These are phyloP conservation scores for Waitea zeae DNA, from an alignment of 1,284 basidiomycete genomes.

Conservation along the genomic window DNA sequence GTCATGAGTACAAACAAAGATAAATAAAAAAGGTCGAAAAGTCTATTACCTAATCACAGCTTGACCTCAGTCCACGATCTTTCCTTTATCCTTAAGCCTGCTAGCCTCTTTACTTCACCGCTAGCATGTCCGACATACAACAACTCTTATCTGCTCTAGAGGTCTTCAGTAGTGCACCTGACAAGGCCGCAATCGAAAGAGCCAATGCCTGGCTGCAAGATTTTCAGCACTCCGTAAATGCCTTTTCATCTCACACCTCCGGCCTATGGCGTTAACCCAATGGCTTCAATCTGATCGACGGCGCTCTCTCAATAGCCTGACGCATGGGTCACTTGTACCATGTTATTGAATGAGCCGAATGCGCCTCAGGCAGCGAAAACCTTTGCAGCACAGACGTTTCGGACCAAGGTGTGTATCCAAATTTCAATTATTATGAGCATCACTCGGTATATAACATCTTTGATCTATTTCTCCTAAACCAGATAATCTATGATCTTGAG, in stretches of 20 bases:
- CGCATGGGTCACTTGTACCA: conserved; percentile 92
- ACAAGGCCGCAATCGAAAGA: conserved; percentile 66
- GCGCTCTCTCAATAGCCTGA: conserved; percentile 46
- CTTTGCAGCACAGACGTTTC: conserved; percentile 94
- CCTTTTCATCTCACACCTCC: conserved; percentile 44
- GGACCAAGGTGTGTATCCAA: conserved; percentile 62
- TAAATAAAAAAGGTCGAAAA: too few species aligned
- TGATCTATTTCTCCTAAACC: too few species aligned
- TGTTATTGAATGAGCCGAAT: conserved; percentile 70
- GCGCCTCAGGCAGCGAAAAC: conserved; percentile 72
- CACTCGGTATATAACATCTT: conserved; percentile 1
- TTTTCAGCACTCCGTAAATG: conserved; percentile 92
- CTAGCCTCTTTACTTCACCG: too few species aligned
- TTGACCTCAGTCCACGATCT: too few species aligned
- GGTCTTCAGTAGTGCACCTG: conserved; percentile 63
- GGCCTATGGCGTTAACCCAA: conserved; percentile 18
- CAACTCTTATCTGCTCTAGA: conserved; percentile 55
- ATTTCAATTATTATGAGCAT: not conserved
- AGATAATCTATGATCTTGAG: conserved; percentile 93
- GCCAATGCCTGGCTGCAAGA: conserved; percentile 90
- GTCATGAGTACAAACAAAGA: too few species aligned
- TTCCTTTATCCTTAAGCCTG: too few species aligned
- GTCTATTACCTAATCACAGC: too few species aligned
- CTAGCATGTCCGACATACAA: conserved; percentile 47
- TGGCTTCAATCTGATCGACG: conserved; percentile 38